These are phyloP conservation scores for Tinospora cordifolia DNA, from an alignment of 164 flowering plant genomes.

Conservation along the genomic window DNA sequence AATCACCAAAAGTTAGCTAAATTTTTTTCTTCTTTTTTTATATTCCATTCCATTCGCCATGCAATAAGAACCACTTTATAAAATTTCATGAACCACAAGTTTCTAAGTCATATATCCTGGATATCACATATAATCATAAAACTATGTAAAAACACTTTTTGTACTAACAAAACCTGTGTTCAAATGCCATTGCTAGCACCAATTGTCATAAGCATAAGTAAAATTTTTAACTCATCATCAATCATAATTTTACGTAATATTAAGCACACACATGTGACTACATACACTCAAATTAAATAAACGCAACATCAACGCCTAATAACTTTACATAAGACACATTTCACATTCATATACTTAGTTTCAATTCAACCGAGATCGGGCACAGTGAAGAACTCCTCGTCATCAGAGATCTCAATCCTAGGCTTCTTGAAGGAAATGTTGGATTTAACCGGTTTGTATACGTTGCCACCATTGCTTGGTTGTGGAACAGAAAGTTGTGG, in stretches of 20 bases:
- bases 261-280: neutral
- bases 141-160: neutral
- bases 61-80: too few species aligned
- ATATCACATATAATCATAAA: neutral
- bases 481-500: conserved; percentile 58
- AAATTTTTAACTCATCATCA: neutral
- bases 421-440: conserved; percentile 58
- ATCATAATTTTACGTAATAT: neutral
- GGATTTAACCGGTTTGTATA: conserved; percentile 45
- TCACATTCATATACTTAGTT: neutral
- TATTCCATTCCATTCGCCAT: too few species aligned
- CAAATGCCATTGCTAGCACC: neutral
- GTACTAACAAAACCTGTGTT: neutral
- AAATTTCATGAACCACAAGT: too few species aligned
- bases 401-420: conserved; percentile 51
- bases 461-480: conserved; percentile 18
- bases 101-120: too few species aligned
- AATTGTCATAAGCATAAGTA: neutral
- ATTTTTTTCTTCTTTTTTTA: too few species aligned
- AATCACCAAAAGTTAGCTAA: too few species aligned
- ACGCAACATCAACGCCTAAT: neutral
- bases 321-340: neutral
- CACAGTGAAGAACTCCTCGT: conserved; percentile 71
- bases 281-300: neutral
- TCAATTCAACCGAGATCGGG: conserved; percentile 76